Evolutionary conservation across 2,329 filamentous ascomycete genomes (phyloP).

Genomic region (Cryphonectria carpinicola): DNA sequence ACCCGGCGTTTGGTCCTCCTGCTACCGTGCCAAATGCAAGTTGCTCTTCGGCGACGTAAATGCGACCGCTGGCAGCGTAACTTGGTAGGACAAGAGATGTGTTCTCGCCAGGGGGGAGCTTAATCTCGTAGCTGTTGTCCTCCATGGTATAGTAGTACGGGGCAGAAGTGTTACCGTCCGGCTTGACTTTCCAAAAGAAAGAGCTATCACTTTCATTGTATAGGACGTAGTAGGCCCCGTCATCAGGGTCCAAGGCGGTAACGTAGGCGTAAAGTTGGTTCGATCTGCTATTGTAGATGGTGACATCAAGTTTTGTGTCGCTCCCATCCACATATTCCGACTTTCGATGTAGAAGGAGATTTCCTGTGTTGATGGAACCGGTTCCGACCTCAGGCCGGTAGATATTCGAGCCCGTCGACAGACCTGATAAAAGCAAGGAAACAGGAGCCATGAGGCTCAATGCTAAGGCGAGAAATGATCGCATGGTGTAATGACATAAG

Average conservation of each 20-base stretch:
- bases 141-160: slow-evolving; percentile 9
- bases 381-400: not conserved
- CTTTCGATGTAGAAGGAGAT: not conserved
- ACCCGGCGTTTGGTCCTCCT: slow-evolving; percentile 9
- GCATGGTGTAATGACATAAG: not conserved
- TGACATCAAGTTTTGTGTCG: slow-evolving; percentile 2
- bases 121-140: not conserved
- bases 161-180: not conserved
- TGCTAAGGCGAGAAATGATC: not conserved
- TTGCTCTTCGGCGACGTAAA: slow-evolving; percentile 15
- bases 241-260: slow-evolving; percentile 1
- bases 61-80: slow-evolving; percentile 10
- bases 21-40: slow-evolving; percentile 15
- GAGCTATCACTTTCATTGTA: not conserved
- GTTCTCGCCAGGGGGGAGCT: not conserved
- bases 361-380: not conserved
- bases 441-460: not conserved
- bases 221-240: slow-evolving; percentile 8
- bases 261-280: slow-evolving; percentile 18
- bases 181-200: slow-evolving; percentile 13
- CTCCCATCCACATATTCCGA: not conserved
- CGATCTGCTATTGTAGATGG: slow-evolving; percentile 11
- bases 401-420: not conserved
- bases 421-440: not conserved
- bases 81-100: slow-evolving; percentile 7